Conservation (phyloP, 2,329 filamentous ascomycete genomes). For the Botrytis medusae region DNA sequence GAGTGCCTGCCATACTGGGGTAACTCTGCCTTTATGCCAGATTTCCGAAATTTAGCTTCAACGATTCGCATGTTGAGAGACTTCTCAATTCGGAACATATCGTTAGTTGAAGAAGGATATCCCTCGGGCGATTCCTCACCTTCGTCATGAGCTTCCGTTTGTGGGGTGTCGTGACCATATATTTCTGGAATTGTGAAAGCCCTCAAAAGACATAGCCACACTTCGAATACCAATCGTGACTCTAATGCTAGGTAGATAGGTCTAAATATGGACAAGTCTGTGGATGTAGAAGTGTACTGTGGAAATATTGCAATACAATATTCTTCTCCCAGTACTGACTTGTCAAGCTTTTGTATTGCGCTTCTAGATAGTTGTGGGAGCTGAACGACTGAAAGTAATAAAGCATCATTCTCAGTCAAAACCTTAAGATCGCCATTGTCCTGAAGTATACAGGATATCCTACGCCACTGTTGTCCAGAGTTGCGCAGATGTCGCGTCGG, state of each 20-base stretch:
- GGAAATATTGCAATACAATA: slow-evolving; percentile 96
- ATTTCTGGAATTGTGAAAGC: slow-evolving; percentile 91
- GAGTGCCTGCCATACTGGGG: slow-evolving; percentile 30
- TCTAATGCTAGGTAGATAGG: slow-evolving; percentile 89
- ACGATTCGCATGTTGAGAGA: slow-evolving; percentile 58
- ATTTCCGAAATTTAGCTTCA: slow-evolving; percentile 56
- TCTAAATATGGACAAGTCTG: slow-evolving; percentile 72
- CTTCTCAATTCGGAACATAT: slow-evolving; percentile 63
- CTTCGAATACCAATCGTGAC: slow-evolving; percentile 86
- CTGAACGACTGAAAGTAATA: slow-evolving; percentile 78
- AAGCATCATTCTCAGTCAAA: slow-evolving; percentile 80
- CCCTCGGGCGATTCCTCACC: slow-evolving; percentile 16
- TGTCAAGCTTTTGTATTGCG: slow-evolving; percentile 86
- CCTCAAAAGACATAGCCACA: slow-evolving; percentile 90
- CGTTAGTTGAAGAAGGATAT: slow-evolving; percentile 39
- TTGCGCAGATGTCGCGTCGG: slow-evolving; percentile 58
- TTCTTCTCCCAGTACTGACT: slow-evolving; percentile 87
- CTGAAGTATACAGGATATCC: slow-evolving; percentile 87
- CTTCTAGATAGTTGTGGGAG: slow-evolving; percentile 85
- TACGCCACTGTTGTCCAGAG: slow-evolving; percentile 68
- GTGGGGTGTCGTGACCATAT: slow-evolving; percentile 53
- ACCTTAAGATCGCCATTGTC: slow-evolving; percentile 95
- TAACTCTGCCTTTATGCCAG: slow-evolving; percentile 37
- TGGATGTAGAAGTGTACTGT: slow-evolving; percentile 77
- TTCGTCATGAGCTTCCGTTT: slow-evolving; percentile 27